These are phyloP conservation scores for Oryza meyeriana DNA, from an alignment of 176 grass and related monocot genomes.

Conservation along the genomic window DNA sequence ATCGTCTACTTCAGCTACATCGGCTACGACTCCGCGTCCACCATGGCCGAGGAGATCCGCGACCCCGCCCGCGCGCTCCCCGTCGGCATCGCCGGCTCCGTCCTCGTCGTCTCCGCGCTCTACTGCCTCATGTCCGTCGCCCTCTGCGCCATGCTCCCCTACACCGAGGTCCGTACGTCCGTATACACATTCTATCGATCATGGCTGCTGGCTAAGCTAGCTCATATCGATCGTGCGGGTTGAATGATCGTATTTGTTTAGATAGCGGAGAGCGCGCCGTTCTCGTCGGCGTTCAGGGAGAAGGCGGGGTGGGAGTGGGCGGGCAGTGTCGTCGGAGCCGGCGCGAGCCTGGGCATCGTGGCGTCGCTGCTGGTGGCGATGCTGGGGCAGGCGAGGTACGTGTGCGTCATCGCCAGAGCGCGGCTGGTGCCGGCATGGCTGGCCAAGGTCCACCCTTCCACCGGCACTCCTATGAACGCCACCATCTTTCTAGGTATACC, in stretches of 20 bases:
- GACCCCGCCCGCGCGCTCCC: slow-evolving; percentile 75
- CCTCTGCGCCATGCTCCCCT: slow-evolving; percentile 79
- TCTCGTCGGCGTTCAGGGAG: slow-evolving; percentile 70
- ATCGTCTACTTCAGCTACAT: slow-evolving; percentile 98
- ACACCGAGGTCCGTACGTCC: slow-evolving; percentile 49
- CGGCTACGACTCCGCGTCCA: slow-evolving; percentile 93
- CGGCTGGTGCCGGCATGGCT: slow-evolving; percentile 74
- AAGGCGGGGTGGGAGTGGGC: slow-evolving; percentile 79
- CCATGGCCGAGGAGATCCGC: slow-evolving; percentile 93
- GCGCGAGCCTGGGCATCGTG: slow-evolving; percentile 81
- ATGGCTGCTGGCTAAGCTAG: too few relatives aligned
- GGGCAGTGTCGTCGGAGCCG: slow-evolving; percentile 64
- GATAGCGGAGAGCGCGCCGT: slow-evolving; percentile 65
- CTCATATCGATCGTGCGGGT: too few relatives aligned
- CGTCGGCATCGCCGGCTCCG: slow-evolving; percentile 77
- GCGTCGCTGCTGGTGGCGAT: slow-evolving; percentile 89
- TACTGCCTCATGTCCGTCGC: slow-evolving; percentile 95
- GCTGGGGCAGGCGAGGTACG: slow-evolving; percentile 90
- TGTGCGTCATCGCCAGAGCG: slow-evolving; percentile 90
- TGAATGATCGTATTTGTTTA: neutral
- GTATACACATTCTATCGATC: neutral
- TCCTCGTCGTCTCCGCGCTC: slow-evolving; percentile 64
- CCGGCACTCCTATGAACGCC: slow-evolving; percentile 86
- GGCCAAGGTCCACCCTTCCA: slow-evolving; percentile 73
- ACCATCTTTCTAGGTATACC: slow-evolving; percentile 85